These are phyloP conservation scores for Pleomassaria siparia DNA, from an alignment of 2,329 filamentous ascomycete species.

Conservation along the genomic window DNA sequence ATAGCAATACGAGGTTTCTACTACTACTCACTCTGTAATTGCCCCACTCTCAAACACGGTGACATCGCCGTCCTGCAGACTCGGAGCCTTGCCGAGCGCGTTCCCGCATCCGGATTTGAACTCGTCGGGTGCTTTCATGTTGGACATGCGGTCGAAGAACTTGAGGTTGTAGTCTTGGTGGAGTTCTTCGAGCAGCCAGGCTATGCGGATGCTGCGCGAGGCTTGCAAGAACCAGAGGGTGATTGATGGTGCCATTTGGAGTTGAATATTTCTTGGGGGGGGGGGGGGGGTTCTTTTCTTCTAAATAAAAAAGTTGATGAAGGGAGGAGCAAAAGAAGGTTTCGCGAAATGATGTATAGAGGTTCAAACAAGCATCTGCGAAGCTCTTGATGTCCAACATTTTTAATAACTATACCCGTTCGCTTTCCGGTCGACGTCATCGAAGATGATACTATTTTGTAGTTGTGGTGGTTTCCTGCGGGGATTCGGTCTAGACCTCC, in stretches of 20 bases:
- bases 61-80: conserved; percentile 41
- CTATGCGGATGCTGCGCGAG: conserved; percentile 48
- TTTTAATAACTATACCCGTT: no score
- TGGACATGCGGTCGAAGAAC: conserved; percentile 43
- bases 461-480: not conserved
- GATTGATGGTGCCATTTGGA: conserved; percentile 23
- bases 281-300: not conserved
- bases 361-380: not conserved
- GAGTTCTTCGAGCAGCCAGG: conserved; percentile 52
- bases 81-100: conserved; percentile 50
- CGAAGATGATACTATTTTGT: not conserved
- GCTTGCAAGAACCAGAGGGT: conserved; percentile 53
- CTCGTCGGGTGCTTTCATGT: conserved; percentile 43
- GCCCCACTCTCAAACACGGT: conserved; percentile 49
- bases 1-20: not conserved
- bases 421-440: not conserved
- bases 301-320: no score
- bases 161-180: conserved; percentile 46
- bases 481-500: not conserved
- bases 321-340: not conserved
- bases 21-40: conserved; percentile 47
- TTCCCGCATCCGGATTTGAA: conserved; percentile 48
- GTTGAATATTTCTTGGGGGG: not conserved
- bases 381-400: not conserved
- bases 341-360: not conserved